Percentiles rank a stretch among this genome's conserved stretches.
These are phyloP conservation scores for Plasmodium inui DNA, from an alignment of 169 alveolate genomes.

Conservation along the genomic window DNA sequence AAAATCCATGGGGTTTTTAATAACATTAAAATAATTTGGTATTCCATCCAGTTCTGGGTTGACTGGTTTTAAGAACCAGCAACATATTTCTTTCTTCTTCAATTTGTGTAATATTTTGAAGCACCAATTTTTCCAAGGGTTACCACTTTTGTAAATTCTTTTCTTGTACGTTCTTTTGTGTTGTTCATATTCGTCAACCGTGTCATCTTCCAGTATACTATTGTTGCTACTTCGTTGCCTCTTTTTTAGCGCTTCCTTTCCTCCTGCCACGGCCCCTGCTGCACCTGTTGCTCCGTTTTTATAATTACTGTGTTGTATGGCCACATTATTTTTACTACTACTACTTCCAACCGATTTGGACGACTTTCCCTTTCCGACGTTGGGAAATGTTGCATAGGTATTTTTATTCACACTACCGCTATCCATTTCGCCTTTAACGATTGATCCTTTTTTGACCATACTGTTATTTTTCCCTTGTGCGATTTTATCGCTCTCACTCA, in stretches of 20 bases:
- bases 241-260: slow-evolving; percentile 23
- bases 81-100: slow-evolving; percentile 76
- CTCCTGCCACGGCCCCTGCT: background rate
- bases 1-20: slow-evolving; percentile 86
- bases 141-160: slow-evolving; percentile 68
- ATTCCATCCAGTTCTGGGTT: slow-evolving; percentile 93
- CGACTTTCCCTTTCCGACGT: slow-evolving; percentile 44
- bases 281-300: slow-evolving; percentile 1
- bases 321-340: background rate
- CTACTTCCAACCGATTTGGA: background rate
- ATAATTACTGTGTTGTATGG: background rate
- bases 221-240: slow-evolving; percentile 30
- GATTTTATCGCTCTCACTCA: background rate
- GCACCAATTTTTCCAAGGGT: slow-evolving; percentile 77
- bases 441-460: background rate
- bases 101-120: slow-evolving; percentile 79
- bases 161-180: slow-evolving; percentile 61
- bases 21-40: slow-evolving; percentile 87
- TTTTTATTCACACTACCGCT: slow-evolving; percentile 5
- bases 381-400: slow-evolving; percentile 11
- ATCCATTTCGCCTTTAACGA: background rate
- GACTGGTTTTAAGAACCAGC: slow-evolving; percentile 92
- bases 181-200: slow-evolving; percentile 70
- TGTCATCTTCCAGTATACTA: slow-evolving; percentile 46
- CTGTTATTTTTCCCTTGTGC: slow-evolving; percentile 5